Base-by-base conservation (phyloP, 2,329 filamentous ascomycete species). In the Aurifilum marmelostoma region DNA sequence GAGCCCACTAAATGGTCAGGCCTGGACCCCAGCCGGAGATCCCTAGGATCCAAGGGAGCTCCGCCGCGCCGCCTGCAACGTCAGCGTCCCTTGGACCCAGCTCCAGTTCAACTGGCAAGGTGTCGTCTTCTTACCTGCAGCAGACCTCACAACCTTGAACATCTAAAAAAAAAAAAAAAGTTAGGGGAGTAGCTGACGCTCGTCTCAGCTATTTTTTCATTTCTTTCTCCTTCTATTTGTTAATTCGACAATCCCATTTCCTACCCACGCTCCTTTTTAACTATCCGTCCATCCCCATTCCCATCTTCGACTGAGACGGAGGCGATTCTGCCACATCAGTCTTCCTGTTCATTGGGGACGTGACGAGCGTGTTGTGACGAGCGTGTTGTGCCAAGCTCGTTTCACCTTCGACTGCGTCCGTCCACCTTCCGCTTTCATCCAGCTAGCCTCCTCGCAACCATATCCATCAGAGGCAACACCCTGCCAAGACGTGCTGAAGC, bases 341-440 rank as follows among this genome's bases (percentile, higher is more conserved):
- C 7, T 34, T 43, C 29, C 47, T 43, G n/a, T 41, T 63, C 66
- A 18, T 34, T 14, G 11, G 52, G n/a, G 47, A 8, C 12, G 52
- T 59, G 66, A 58, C 50, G 21, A 29, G 52, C 50, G 54, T 34
- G 59, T 62, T 43, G 59, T 24, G 39, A 27, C 39, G n/a, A 32
- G 41, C 50, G 54, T 34, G 59, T 62, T 43, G 59, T 24, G 39
- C 41, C 39, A 32, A 32, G 41, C 59, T 37, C 21, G 39, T 29
- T 63, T 37, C 27, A 63, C 32, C 16, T n/a, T 63, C 18, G 37
- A 50, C 47, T 14, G 54, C 50, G 60, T 63, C 56, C 64, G 67
- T 41, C 67, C 69, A 69, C 69, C 69, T 71, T 65, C 67, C 67
- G 52, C 39, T 62, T 71, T 37, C 54, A 69, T 66, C 63, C 27